Base-by-base conservation (phyloP, 2,329 filamentous ascomycete species). In the Saccharata proteae region DNA sequence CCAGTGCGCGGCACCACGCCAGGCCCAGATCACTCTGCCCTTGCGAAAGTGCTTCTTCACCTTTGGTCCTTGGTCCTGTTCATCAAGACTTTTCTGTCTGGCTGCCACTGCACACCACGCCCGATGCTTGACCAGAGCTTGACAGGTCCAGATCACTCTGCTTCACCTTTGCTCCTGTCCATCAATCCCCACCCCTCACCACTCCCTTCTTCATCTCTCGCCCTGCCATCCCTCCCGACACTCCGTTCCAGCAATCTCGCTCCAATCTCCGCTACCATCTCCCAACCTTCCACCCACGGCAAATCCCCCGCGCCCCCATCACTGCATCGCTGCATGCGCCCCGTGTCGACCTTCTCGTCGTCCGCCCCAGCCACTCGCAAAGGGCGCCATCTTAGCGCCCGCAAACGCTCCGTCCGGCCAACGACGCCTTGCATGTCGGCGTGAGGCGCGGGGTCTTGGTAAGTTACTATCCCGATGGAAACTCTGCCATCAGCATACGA, bases 221-320 rank as follows among this genome's bases (percentile, higher is more conserved):
- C 8, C 23, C 23, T 24, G 23, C 17, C 23, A 26, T 24, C 20
- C 22, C 30, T 26, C 30, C 30, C n/a, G n/a, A n/a, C n/a, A n/a
- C n/a, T n/a, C n/a, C n/a, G n/a, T n/a, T n/a, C n/a, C n/a, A n/a
- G n/a, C n/a, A n/a, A n/a, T n/a, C n/a, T n/a, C n/a, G n/a, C n/a
- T n/a, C n/a, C n/a, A n/a, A n/a, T n/a, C n/a, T n/a, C n/a, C n/a
- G n/a, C n/a, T n/a, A n/a, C n/a, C n/a, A n/a, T n/a, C n/a, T n/a
- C n/a, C n/a, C n/a, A n/a, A n/a, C n/a, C n/a, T n/a, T n/a, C n/a
- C n/a, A n/a, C n/a, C n/a, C n/a, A n/a, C n/a, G n/a, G n/a, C n/a
- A n/a, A n/a, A n/a, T n/a, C n/a, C 20, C n/a, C 20, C 20, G 8
- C 25, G 14, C 55, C 49, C 28, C 51, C 40, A 45, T 51, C 26